A percentile compares a stretch with the other conserved stretches of the same genome.
Evolutionary conservation across 1,139 yeast species (phyloP).

Genomic region (Yamadazyma mexicana): DNA sequence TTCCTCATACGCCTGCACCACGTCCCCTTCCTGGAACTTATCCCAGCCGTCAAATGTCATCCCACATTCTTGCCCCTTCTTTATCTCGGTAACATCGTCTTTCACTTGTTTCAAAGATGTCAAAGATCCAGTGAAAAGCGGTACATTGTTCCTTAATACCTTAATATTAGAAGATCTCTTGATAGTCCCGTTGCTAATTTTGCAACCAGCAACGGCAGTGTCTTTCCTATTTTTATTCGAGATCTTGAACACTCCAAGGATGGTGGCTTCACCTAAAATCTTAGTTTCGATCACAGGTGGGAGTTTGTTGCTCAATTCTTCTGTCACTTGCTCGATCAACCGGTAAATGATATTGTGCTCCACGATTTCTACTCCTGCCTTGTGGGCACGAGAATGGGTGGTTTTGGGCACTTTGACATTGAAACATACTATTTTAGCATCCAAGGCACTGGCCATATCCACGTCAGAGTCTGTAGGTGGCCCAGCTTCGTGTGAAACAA

Average conservation of each 20-base stretch:
- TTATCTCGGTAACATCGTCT: constrained; percentile 75
- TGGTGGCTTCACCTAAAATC: constrained; percentile 64
- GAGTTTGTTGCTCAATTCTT: constrained; percentile 58
- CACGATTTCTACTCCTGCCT: constrained; percentile 56
- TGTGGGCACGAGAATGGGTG: constrained; percentile 59
- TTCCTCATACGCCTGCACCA: constrained; percentile 72
- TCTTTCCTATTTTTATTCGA: constrained; percentile 49
- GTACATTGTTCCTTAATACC: constrained; percentile 56
- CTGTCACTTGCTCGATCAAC: constrained; percentile 80
- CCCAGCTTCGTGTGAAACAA: constrained; percentile 80
- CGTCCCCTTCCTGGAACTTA: constrained; percentile 72
- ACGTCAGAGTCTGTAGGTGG: constrained; percentile 81
- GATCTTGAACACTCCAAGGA: constrained; percentile 73
- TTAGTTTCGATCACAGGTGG: constrained; percentile 70
- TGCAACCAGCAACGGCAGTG: constrained; percentile 82
- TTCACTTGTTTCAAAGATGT: constrained; percentile 79
- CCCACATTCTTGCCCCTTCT: constrained; percentile 91
- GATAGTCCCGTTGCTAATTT: constrained; percentile 70
- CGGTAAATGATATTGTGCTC: constrained; percentile 84
- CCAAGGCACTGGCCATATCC: constrained; percentile 74
- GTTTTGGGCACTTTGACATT: constrained; percentile 72
- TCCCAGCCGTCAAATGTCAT: constrained; percentile 72
- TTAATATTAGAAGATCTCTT: constrained; percentile 61
- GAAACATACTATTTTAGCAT: constrained; percentile 76
- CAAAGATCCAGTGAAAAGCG: constrained; percentile 66